Evolutionary conservation across 2,329 filamentous ascomycete species (phyloP).

Genomic region (Sordariomycetes sp.): DNA sequence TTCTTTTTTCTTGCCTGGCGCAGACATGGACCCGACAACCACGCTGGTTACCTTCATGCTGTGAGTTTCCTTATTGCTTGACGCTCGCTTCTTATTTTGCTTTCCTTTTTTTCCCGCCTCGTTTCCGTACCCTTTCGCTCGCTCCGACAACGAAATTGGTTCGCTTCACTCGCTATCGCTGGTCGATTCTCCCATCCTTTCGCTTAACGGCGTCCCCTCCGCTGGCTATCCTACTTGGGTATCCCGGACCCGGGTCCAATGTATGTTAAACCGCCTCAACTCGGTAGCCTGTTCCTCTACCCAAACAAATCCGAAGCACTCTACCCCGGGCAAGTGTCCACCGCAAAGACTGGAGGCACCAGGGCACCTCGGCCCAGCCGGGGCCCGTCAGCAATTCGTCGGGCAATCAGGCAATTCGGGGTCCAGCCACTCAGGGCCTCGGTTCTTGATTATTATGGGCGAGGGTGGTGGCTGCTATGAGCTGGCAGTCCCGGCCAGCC

Average conservation of each 20-base stretch:
- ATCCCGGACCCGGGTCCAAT: background rate
- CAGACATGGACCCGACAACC: constrained; percentile 34
- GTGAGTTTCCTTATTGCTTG: constrained; percentile 28
- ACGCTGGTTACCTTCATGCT: constrained; percentile 19
- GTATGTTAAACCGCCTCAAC: background rate
- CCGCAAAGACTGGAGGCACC: background rate
- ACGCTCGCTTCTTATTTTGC: background rate
- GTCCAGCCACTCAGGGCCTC: too few relatives aligned
- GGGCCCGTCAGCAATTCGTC: background rate
- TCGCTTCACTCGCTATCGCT: background rate
- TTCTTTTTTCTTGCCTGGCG: background rate
- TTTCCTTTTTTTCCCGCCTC: background rate
- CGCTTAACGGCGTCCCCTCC: background rate
- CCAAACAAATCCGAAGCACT: background rate
- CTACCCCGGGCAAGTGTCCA: background rate
- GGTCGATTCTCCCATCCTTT: background rate
- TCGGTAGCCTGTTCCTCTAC: background rate
- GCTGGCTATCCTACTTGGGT: background rate
- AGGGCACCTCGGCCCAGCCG: background rate
- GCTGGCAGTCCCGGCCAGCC: background rate
- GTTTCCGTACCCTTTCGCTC: background rate
- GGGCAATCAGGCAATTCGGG: background rate
- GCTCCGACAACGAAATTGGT: background rate
- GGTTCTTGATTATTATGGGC: background rate
- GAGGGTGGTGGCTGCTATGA: background rate